phyloP scores from a whole-genome alignment of 116 monocot species.

The Thalassia testudinum region DNA sequence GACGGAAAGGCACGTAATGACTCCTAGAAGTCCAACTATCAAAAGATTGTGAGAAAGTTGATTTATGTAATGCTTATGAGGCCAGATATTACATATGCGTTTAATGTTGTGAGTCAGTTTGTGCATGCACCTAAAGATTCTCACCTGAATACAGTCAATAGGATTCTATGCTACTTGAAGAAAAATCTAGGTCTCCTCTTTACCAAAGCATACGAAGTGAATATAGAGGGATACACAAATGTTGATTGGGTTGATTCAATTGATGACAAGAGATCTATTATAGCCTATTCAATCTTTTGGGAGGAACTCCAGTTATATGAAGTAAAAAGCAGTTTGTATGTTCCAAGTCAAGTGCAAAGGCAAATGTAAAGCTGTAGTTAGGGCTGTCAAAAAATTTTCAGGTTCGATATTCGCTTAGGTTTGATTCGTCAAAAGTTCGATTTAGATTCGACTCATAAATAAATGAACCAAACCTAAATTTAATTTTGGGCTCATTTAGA shows the following conservation, averaged over 20 bases:
- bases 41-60: background rate
- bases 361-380: no score
- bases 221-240: background rate
- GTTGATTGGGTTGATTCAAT: background rate
- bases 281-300: background rate
- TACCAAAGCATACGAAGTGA: no score
- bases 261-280: background rate
- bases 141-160: background rate
- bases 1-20: background rate
- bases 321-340: no score
- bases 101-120: conserved; percentile 1
- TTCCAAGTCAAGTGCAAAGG: no score
- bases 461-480: no score
- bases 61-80: conserved; percentile 1
- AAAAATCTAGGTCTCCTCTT: background rate
- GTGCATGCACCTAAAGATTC: background rate
- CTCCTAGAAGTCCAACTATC: background rate
- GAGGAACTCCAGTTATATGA: background rate
- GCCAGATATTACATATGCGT: background rate
- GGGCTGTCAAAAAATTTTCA: no score
- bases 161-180: background rate
- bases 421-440: no score
- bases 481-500: no score
- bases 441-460: no score
- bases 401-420: no score